Percentiles rank a stretch among this genome's conserved stretches.
phyloP scores from a whole-genome alignment of 495 filamentous ascomycete species.

The Friedmanniomyces endolithicus region DNA sequence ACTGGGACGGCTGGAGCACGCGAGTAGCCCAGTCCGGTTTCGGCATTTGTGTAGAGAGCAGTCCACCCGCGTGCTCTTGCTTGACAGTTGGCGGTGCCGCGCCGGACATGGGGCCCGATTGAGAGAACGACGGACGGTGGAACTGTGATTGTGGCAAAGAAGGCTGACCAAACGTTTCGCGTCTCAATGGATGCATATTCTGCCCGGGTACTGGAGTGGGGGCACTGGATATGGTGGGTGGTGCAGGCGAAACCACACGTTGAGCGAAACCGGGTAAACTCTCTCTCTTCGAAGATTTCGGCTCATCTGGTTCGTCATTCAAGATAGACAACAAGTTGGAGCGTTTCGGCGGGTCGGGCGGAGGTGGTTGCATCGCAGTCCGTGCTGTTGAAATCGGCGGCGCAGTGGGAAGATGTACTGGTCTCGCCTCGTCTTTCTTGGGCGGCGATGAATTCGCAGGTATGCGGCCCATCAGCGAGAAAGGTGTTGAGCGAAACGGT shows the following conservation, averaged over 20 bases:
- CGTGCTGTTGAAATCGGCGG: neutral
- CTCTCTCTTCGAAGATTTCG: conserved; percentile 10
- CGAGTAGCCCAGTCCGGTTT: conserved; percentile 17
- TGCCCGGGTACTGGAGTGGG: neutral
- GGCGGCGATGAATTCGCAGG: conserved; percentile 8
- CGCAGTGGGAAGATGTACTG: conserved; percentile 3
- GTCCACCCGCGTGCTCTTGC: neutral
- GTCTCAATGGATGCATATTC: neutral
- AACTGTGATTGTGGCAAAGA: conserved; percentile 13
- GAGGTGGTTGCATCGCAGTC: neutral
- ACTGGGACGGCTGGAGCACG: neutral
- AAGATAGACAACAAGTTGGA: conserved; percentile 20
- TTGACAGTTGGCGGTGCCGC: conserved; percentile 1
- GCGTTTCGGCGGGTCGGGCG: conserved; percentile 19
- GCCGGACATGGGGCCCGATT: neutral
- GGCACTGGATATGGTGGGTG: neutral
- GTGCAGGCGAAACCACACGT: conserved; percentile 5
- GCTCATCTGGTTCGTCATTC: conserved; percentile 19
- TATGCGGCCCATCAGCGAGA: conserved; percentile 6
- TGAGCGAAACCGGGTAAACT: neutral
- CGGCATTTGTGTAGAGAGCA: neutral
- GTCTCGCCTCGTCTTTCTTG: conserved; percentile 14
- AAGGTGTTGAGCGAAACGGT: neutral
- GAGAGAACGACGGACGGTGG: conserved; percentile 2
- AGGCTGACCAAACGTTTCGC: conserved; percentile 15